Conservation (phyloP, 1,284 basidiomycete species). For the Cutaneotrichosporon cavernicola region DNA sequence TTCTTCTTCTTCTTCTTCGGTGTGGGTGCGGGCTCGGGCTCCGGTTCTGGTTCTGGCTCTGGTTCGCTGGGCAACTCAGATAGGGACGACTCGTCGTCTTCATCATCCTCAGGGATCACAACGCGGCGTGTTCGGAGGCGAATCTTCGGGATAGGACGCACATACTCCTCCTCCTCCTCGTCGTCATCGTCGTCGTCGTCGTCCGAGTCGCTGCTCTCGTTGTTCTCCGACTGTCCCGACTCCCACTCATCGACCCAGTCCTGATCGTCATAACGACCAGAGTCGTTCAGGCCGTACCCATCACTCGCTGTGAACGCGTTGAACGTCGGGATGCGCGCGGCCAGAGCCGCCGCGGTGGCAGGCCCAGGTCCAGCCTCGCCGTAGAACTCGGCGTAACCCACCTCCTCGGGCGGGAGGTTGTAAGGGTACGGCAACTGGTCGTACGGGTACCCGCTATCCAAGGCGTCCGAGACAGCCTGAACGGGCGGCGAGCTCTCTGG, state of each 20-base stretch:
- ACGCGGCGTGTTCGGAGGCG: conserved; percentile 18
- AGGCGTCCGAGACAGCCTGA: conserved; percentile 29
- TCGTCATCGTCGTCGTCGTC: conserved; percentile 32
- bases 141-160: conserved; percentile 14
- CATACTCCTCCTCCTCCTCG: conserved; percentile 26
- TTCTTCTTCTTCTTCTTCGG: conserved; percentile 25
- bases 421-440: conserved; percentile 45
- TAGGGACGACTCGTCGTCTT: conserved; percentile 36
- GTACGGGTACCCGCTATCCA: conserved; percentile 27
- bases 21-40: conserved; percentile 2
- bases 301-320: conserved; percentile 49
- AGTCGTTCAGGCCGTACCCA: conserved; percentile 37
- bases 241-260: conserved; percentile 32
- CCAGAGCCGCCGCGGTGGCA: conserved; percentile 36
- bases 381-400: conserved; percentile 47
- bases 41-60: conserved; percentile 19
- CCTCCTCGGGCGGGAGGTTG: conserved; percentile 44
- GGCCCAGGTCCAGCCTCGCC: conserved; percentile 46
- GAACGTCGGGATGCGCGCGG: conserved; percentile 42
- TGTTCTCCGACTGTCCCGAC: conserved; percentile 31
- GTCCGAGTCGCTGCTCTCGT: conserved; percentile 34
- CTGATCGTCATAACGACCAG: conserved; percentile 26
- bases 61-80: conserved; percentile 32
- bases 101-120: conserved; percentile 6
- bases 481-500: conserved; percentile 39